Conservation (phyloP, 1,139 yeast species). For the Zygosaccharomyces sapae region DNA sequence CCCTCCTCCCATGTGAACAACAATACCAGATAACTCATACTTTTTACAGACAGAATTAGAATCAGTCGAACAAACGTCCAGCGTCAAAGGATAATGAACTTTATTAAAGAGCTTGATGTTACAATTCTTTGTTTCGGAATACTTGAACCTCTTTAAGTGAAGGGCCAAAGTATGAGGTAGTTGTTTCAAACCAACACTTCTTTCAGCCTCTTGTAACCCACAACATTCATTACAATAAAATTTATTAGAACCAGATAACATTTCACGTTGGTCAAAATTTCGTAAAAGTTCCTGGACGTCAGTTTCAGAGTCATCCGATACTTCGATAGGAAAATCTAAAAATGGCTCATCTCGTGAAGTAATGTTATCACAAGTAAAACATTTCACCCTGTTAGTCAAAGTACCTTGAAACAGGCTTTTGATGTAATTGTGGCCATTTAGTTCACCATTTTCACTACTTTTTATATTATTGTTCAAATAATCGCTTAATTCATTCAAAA, state of each 20-base stretch:
- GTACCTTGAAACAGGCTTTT: slow-evolving; percentile 78
- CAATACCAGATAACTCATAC: slow-evolving; percentile 80
- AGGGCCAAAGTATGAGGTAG: slow-evolving; percentile 76
- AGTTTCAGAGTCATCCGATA: slow-evolving; percentile 58
- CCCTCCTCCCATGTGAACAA: slow-evolving; percentile 95
- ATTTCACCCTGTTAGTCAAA: slow-evolving; percentile 81
- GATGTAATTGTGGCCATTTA: slow-evolving; percentile 47
- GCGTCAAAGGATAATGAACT: slow-evolving; percentile 70
- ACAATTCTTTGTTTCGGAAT: slow-evolving; percentile 74
- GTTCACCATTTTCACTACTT: slow-evolving; percentile 7
- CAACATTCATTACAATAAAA: slow-evolving; percentile 90
- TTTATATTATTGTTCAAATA: slow-evolving; percentile 38
- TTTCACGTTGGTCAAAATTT: slow-evolving; percentile 80
- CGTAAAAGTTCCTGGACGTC: slow-evolving; percentile 72
- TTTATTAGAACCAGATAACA: slow-evolving; percentile 81
- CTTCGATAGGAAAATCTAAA: slow-evolving; percentile 79
- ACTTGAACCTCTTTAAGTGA: slow-evolving; percentile 87
- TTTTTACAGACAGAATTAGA: slow-evolving; percentile 44
- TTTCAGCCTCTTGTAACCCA: slow-evolving; percentile 90
- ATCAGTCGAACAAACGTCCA: slow-evolving; percentile 74
- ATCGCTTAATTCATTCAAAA: slow-evolving; percentile 79
- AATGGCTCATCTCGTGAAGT: slow-evolving; percentile 83
- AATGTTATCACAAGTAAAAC: slow-evolving; percentile 84
- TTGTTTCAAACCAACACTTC: slow-evolving; percentile 75
- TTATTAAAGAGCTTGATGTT: slow-evolving; percentile 85